Percentiles rank a stretch among this genome's conserved stretches.
Conservation (phyloP, 306 rosid species). For the apple (Malus domestica) region ASM211411v1 NC_041802.1:18893501-18894000, state of each 20-base stretch:
- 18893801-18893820: not conserved
- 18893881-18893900: not conserved
- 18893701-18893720: slow-evolving; percentile 75
- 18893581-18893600: slow-evolving; percentile 65
- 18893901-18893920: not conserved
- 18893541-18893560: slow-evolving; percentile 39
- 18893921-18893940: not conserved
- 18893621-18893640: slow-evolving; percentile 51
- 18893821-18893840: not conserved
- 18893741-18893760: not conserved
- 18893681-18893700: slow-evolving; percentile 68
- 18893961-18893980: not conserved
- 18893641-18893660: slow-evolving; percentile 57
- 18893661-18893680: slow-evolving; percentile 67
- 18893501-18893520: not conserved
- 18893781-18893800: not conserved
- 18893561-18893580: slow-evolving; percentile 48
- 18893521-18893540: slow-evolving; percentile 21
- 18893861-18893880: not conserved
- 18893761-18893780: not conserved
- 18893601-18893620: slow-evolving; percentile 62
- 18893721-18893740: not conserved
- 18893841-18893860: not conserved
- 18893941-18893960: not conserved
- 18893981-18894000: no score